Evolutionary conservation across 371 early-diverging fungal genomes (phyloP), one percentile per base, ranked within the genome.

Genomic region (Saksenaea oblongispora): DNA sequence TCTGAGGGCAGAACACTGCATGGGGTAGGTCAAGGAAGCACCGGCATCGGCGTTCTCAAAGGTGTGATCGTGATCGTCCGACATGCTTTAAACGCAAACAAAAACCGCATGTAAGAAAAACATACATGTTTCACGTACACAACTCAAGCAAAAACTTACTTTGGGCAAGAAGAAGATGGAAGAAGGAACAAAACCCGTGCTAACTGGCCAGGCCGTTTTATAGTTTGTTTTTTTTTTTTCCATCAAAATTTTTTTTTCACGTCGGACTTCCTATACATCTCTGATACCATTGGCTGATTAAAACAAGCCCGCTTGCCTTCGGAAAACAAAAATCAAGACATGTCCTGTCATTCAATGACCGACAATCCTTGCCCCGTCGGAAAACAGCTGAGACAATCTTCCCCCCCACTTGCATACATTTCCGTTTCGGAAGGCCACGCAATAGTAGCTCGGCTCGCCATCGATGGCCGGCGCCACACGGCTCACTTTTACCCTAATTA

Each of bases 1-100:
- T 83, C 98, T 93, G 70, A 98, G 93, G 65, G 97, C 96, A 80
- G 98, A 98, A 87, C 98, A 98, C 91, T 98, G 98, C 86, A 95
- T 87, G 76, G 98, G 98, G 91, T 80, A 82, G 86, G 97, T 97
- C 71, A 82, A 60, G 64, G 98, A 95, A 63, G 98, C 95, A 65
- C 97, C 97, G 61, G 93, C 84, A 76, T 84, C 87, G 67, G 86
- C 82, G 63, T 70, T 62, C 72, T 87, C 91, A 82, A 93, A 92
- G 72, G 76, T 81, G 71, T 90, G 83, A 41, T 87, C 78, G 75
- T 91, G 88, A 44, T 84, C 80, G 63, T 87, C 87, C 66, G 79
- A 73, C 79, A 78, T 81, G 59, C 69, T 77, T 31, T 31, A 31
- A 65, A 37, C 5, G 17, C 9, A 22, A 0, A 22, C 5, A 22